These are phyloP conservation scores for Lunularia cruciata DNA, from an alignment of 225 moss, liverwort and hornwort genomes.

Conservation along the genomic window DNA sequence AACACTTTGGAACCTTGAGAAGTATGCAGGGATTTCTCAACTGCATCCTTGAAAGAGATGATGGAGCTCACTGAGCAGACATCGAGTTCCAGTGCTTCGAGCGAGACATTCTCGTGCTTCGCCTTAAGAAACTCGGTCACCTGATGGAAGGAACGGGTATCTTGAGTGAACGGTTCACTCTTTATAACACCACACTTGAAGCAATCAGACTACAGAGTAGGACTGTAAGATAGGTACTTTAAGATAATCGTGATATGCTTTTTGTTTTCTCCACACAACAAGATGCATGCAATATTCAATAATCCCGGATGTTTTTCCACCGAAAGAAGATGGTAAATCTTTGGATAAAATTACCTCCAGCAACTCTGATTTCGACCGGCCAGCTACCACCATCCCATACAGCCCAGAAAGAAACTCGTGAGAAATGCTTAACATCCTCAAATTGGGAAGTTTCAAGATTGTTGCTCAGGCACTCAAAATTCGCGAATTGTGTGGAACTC, in stretches of 20 bases:
- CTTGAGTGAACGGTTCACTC: neutral
- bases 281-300: no score
- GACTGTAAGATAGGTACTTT: no score
- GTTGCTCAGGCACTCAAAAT: neutral
- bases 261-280: no score
- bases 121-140: slow-evolving; percentile 47
- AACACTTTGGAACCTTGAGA: slow-evolving; percentile 49
- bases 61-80: slow-evolving; percentile 65
- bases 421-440: neutral
- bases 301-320: no score
- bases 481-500: slow-evolving; percentile 17
- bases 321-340: no score
- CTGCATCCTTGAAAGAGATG: slow-evolving; percentile 48
- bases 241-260: no score
- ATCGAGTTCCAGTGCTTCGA: slow-evolving; percentile 68
- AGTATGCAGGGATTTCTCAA: slow-evolving; percentile 48
- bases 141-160: slow-evolving; percentile 18
- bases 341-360: slow-evolving; percentile 31
- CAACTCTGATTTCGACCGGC: slow-evolving; percentile 57
- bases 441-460: no score
- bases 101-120: slow-evolving; percentile 42
- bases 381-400: slow-evolving; percentile 39
- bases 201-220: neutral
- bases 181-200: neutral
- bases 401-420: neutral